phyloP scores from a whole-genome alignment of 2,329 filamentous ascomycete genomes.

The Claviceps sorghi region DNA sequence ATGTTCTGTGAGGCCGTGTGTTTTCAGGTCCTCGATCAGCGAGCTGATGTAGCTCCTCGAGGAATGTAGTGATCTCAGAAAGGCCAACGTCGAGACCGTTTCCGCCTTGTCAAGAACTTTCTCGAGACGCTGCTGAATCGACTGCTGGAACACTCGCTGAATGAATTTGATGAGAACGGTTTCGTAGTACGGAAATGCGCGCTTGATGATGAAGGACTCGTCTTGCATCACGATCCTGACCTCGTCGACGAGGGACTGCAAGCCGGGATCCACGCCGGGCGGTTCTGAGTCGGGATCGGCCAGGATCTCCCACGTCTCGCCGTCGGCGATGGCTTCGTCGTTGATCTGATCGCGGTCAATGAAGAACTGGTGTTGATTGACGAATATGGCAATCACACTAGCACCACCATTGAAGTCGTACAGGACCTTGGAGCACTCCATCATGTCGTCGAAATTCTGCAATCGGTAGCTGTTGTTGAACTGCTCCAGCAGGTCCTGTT shows the following conservation, averaged over 20 bases:
- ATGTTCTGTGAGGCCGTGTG: constrained; percentile 87
- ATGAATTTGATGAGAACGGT: constrained; percentile 87
- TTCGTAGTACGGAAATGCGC: constrained; percentile 91
- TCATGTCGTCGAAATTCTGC: constrained; percentile 96
- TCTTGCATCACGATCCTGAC: constrained; percentile 93
- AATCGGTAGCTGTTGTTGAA: constrained; percentile 95
- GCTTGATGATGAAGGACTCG: constrained; percentile 91
- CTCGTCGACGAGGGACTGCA: constrained; percentile 87
- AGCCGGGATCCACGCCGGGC: constrained; percentile 76
- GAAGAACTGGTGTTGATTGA: constrained; percentile 99
- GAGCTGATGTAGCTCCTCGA: constrained; percentile 78
- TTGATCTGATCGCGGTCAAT: constrained; percentile 88
- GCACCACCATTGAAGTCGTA: constrained; percentile 92
- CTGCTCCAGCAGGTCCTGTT: constrained; percentile 88
- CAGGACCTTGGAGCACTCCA: constrained; percentile 85
- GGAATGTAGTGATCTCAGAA: constrained; percentile 78
- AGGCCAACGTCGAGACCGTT: constrained; percentile 80
- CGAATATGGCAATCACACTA: constrained; percentile 89
- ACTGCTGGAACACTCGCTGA: constrained; percentile 94
- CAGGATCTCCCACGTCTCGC: constrained; percentile 73
- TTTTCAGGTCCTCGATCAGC: constrained; percentile 82
- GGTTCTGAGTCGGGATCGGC: constrained; percentile 90
- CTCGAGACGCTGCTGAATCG: constrained; percentile 88
- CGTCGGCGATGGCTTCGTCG: constrained; percentile 66
- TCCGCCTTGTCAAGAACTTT: constrained; percentile 92